Base-by-base conservation (phyloP, 331 rosid species). In the Acacia concinna region DNA sequence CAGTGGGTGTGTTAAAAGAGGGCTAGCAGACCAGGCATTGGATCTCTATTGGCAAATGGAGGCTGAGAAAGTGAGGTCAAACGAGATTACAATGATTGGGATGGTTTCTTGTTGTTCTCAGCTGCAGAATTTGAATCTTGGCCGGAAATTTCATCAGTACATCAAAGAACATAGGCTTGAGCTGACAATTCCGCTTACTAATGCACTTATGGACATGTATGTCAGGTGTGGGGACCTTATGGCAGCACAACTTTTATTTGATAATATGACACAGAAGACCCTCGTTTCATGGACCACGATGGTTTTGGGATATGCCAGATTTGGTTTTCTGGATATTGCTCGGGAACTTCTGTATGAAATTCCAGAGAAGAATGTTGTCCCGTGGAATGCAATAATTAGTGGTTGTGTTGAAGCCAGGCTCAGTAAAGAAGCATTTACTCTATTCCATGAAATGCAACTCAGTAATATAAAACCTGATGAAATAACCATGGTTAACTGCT, bases 371-470 rank as follows among this genome's bases (percentile, higher is more conserved):
- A 83, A 83, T 81, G 94, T 79, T 67, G 89, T 85, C 73, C 93
- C 97, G 4, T 94, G 97, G 97, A 94, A 92, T 89, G 97, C 98
- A 73, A 72, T 92, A 74, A 92, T 94, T 44, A 82, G 91, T 71
- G 97, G 97, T 27, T 90, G 87, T 83, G 90, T 92, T 54, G 92
- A 88, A 43, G 93, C 93, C 54, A 88, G 87, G 85, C 87, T 71
- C 41, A 76, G 91, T 67, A 91, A 89, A 83, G 98, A 91, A 80
- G 97, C 96, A 74, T 79, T 94, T 86, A 81, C 85, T 76, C 67
- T 92, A 72, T 94, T 94, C 85, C 89, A 90, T 82, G 96, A 92
- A 84, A 90, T 94, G 98, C 94, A 92, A 80, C 80, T 85, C 35
- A 85, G 78, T 56, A 74, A 82, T 34, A 77, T 92, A 70, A 84